Conservation (phyloP, 139 green algal species). For the Chlorella sp. region DNA sequence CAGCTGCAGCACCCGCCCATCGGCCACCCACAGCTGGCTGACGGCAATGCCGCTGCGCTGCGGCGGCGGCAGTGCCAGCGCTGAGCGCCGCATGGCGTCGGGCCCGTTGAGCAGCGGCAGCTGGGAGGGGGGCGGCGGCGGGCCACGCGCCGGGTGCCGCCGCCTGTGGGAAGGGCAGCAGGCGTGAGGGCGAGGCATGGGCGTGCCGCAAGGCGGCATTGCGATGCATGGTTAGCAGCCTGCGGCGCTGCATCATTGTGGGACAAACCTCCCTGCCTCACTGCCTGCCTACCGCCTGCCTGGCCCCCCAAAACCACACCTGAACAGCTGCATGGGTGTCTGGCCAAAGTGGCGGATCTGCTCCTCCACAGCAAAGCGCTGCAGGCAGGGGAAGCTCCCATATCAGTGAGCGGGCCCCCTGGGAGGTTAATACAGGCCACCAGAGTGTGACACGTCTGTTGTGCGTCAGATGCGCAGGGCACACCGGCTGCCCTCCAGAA, state of each 20-base stretch:
- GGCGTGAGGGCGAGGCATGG: background rate
- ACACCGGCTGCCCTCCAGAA: too few species aligned
- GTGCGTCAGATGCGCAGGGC: too few species aligned
- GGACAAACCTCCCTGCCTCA: too few species aligned
- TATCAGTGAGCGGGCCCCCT: too few species aligned
- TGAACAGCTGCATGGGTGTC: constrained; percentile 90
- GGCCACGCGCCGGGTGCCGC: constrained; percentile 43
- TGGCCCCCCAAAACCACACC: too few species aligned
- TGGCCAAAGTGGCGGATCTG: constrained; percentile 97
- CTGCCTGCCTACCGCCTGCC: too few species aligned
- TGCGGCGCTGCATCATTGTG: too few species aligned
- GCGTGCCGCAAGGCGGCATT: too few species aligned
- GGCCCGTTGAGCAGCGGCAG: constrained; percentile 58
- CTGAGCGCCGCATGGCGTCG: constrained; percentile 42
- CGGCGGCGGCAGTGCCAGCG: constrained; percentile 33
- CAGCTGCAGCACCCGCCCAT: constrained; percentile 45
- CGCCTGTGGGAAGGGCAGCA: background rate
- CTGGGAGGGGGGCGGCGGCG: constrained; percentile 45
- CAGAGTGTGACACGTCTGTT: too few species aligned
- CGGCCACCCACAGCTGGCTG: constrained; percentile 37
- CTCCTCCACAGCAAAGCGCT: constrained; percentile 70
- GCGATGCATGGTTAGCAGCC: too few species aligned
- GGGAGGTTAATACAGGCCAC: too few species aligned
- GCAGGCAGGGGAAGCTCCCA: background rate
- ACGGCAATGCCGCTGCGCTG: constrained; percentile 43